Conservation (phyloP, 108 stramenopile genomes). For the Skeletonema tropicum region DNA sequence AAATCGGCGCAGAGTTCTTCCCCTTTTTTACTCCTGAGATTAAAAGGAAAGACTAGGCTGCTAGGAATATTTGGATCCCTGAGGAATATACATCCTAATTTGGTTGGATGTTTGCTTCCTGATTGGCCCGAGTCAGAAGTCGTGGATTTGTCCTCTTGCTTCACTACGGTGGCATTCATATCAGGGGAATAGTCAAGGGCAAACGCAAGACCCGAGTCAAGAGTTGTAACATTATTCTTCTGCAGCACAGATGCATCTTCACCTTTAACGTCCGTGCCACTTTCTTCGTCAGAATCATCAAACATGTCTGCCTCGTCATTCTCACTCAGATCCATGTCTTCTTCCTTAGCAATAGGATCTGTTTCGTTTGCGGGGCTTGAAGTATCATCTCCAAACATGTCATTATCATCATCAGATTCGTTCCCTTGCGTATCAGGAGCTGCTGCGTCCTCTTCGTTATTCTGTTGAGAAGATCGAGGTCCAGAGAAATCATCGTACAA, state of each 20-base stretch:
- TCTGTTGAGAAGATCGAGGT: background rate
- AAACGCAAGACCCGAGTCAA: slow-evolving; percentile 30
- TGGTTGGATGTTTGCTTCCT: background rate
- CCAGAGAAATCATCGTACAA: slow-evolving; percentile 49
- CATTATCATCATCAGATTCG: slow-evolving; percentile 10
- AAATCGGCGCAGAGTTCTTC: background rate
- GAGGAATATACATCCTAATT: background rate
- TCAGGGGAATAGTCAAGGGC: slow-evolving; percentile 30
- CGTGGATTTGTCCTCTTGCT: background rate
- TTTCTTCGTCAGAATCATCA: background rate
- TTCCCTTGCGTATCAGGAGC: background rate
- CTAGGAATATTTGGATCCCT: background rate
- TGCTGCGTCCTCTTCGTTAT: background rate
- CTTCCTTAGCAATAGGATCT: background rate
- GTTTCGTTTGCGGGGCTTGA: background rate
- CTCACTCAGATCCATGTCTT: background rate
- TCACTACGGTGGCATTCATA: background rate
- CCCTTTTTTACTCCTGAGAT: background rate
- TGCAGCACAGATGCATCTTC: background rate
- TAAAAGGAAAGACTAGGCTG: background rate
- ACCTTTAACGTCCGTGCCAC: background rate
- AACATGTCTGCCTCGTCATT: slow-evolving; percentile 15
- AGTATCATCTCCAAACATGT: slow-evolving; percentile 29
- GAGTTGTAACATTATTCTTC: background rate
- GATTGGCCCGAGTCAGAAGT: background rate